Evolutionary conservation across 2,329 filamentous ascomycete species (phyloP).

Genomic region (Cercospora zeina): DNA sequence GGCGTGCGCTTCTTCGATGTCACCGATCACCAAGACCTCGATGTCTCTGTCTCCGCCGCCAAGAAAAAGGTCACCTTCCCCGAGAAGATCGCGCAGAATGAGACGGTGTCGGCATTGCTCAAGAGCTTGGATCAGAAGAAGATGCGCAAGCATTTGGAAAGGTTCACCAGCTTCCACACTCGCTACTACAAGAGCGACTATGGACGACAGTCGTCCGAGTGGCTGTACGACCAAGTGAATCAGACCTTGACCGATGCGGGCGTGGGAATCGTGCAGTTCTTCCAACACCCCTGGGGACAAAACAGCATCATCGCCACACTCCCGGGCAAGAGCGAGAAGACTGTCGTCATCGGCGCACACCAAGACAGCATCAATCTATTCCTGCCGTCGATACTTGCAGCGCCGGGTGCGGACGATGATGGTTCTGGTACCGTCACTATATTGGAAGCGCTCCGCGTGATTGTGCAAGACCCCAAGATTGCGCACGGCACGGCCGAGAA

Average conservation of each 20-base stretch:
- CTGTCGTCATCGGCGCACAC: slow-evolving; percentile 70
- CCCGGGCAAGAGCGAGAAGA: slow-evolving; percentile 79
- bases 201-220: slow-evolving; percentile 81
- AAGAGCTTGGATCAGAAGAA: slow-evolving; percentile 70
- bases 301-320: slow-evolving; percentile 89
- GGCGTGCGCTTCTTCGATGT: slow-evolving; percentile 94
- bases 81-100: slow-evolving; percentile 62
- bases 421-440: slow-evolving; percentile 86
- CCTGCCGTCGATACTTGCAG: slow-evolving; percentile 76
- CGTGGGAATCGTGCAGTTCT: slow-evolving; percentile 71
- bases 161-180: slow-evolving; percentile 75
- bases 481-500: slow-evolving; percentile 70
- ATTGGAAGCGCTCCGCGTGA: slow-evolving; percentile 80
- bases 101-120: slow-evolving; percentile 67
- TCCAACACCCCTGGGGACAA: slow-evolving; percentile 81
- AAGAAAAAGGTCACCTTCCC: slow-evolving; percentile 63
- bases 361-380: slow-evolving; percentile 96
- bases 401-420: slow-evolving; percentile 93
- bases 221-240: slow-evolving; percentile 76
- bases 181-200: slow-evolving; percentile 78
- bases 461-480: slow-evolving; percentile 69
- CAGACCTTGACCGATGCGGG: slow-evolving; percentile 70
- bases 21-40: slow-evolving; percentile 57
- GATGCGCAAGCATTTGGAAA: slow-evolving; percentile 76
- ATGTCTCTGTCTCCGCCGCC: neutral